Base-by-base conservation (phyloP, 2,329 filamentous ascomycete genomes). In the Sarocladiaceae sp. region DNA sequence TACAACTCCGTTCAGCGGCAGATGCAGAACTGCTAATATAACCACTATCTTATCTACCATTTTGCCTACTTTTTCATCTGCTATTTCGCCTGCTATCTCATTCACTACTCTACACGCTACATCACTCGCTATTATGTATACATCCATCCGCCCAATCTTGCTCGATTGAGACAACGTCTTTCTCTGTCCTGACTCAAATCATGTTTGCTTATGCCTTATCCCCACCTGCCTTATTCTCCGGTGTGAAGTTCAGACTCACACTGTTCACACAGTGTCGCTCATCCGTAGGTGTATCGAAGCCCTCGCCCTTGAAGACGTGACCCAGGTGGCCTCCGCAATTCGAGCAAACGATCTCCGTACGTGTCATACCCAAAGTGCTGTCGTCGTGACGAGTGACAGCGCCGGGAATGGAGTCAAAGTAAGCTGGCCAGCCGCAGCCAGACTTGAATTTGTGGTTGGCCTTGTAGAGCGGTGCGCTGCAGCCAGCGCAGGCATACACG, bases 241-340 rank as follows among this genome's bases (percentile, higher is more conserved):
- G 75, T 2, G 76, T 79, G 65, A 99, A 97, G 61, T 84, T 94
- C 71, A 97, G 74, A 66, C 89, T 95, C 51, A 97, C 73, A 64
- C 90, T 94, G 67, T 97, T 99, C 54, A 99, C 94, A 65, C 94
- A 99, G 74, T 99, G 94, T 56, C 94, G 80, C 82, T 99, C 94
- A 67, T 99, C 87, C 18, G 92, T 97, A 4, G 94, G 91, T 20
- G 88, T 95, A 7, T 78, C 62, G 64, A 85, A 94, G 26, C 88
- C 87, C 69, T 96, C 91, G 13, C 91, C 91, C 76, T 95, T 94
- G 69, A 96, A 96, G 11, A 96, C 90, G 74, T 96, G 91, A n/a
- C 91, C 91, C 56, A 96, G 68, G 71, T 96, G 91, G 2, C 94
- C 94, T 22, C 94, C 95, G 66, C 94, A 99, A 68, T 96, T 96